Base-by-base conservation (phyloP, 176 grass and related monocot genomes). In the Paspalum vaginatum region DNA sequence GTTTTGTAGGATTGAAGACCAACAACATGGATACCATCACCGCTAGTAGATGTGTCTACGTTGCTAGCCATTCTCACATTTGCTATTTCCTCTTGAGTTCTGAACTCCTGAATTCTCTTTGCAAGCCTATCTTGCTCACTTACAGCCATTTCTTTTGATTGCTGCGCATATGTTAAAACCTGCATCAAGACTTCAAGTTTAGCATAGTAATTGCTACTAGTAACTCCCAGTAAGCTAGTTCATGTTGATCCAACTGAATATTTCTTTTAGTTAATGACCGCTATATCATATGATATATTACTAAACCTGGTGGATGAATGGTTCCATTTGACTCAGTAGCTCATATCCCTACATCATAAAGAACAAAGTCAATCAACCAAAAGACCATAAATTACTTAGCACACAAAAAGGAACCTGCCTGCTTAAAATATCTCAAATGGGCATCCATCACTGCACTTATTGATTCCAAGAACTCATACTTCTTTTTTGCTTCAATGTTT, bases 401-500 rank as follows among this genome's bases (percentile, higher is more conserved):
- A 46, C 14, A 55, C 45, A 53, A n/a, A 87, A 80, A 53, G 73
- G 48, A 77, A 85, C 6, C 79, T 87, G 79, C 95, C 90, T 94
- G 92, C 76, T 98, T 98, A 89, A 98, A 98, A 85, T 98, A 98
- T 92, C 95, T 88, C 90, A 94, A 87, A 98, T 98, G 92, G 13
- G 95, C 95, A 92, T 98, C 92, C 95, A 98, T 94, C 80, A 98
- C 92, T 42, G 95, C 95, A 85, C 92, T 98, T 78, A 98, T 94
- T 70, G 92, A 94, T 88, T 98, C 95, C 79, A 98, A 86, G 73
- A 98, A 98, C 66, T 98, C 95, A 40, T 87, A 94, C 75, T 98
- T 98, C 84, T 98, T 98, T 85, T 94, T 98, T 57, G 95, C 88
- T 83, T 98, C 95, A 83, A 94, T 72, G 81, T 85, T 98, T 74